A percentile compares a stretch with the other conserved stretches of the same genome.
These are phyloP conservation scores for Ogataea hybrid DNA, from an alignment of 1,139 yeast species.

Conservation along the genomic window DNA sequence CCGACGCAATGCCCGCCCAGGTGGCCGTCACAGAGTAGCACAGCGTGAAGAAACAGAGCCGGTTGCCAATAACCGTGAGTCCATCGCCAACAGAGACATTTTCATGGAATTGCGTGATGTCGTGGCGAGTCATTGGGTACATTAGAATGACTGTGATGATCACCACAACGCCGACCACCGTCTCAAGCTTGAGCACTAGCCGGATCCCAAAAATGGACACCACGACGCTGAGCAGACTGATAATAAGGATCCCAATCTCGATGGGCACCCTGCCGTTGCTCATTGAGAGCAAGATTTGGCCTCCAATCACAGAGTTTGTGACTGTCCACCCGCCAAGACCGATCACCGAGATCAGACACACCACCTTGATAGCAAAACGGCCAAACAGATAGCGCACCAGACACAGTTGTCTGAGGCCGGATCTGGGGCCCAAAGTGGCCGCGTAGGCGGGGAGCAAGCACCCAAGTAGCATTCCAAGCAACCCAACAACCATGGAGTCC, in stretches of 20 bases:
- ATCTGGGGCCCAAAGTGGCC: conserved; percentile 80
- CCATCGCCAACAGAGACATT: conserved; percentile 42
- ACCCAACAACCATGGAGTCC: conserved; percentile 59
- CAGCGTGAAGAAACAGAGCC: conserved; percentile 72
- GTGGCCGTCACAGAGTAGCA: conserved; percentile 81
- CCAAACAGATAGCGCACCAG: conserved; percentile 78
- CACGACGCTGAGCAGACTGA: conserved; percentile 58
- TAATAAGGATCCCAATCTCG: conserved; percentile 71
- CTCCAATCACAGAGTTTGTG: conserved; percentile 82
- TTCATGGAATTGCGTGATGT: conserved; percentile 39
- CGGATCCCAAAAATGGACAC: conserved; percentile 78
- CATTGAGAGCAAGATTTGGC: conserved; percentile 68
- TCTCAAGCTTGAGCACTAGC: conserved; percentile 66
- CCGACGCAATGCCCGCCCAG: conserved; percentile 89
- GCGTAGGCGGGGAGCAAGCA: conserved; percentile 78
- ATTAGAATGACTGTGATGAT: conserved; percentile 64
- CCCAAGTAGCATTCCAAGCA: conserved; percentile 63
- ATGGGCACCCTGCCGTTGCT: conserved; percentile 64
- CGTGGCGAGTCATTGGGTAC: conserved; percentile 63
- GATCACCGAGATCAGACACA: conserved; percentile 63
- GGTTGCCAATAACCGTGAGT: conserved; percentile 54
- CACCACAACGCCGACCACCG: conserved; percentile 67
- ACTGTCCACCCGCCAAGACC: conserved; percentile 89
- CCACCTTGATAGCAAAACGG: conserved; percentile 76
- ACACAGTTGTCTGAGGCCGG: conserved; percentile 87